Evolutionary conservation across 176 grass and related monocot genomes (phyloP).

Genomic region (Rhynchospora breviuscula): DNA sequence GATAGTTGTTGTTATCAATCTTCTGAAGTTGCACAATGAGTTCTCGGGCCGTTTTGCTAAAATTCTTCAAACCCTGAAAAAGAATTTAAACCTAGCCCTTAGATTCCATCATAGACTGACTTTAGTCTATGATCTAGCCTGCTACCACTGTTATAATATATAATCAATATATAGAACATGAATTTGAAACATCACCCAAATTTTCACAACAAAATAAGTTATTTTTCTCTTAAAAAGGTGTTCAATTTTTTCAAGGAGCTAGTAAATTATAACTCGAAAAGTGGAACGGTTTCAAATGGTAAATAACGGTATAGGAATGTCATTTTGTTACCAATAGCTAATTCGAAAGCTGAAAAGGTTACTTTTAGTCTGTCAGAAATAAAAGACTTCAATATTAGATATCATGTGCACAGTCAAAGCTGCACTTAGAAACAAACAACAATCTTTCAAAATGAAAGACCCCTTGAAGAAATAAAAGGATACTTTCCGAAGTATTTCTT

Average conservation of each 20-base stretch:
- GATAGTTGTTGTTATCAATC: slow-evolving; percentile 90
- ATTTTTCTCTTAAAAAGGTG: not conserved
- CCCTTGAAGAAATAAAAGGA: not conserved
- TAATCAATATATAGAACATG: not conserved
- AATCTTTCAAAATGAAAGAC: not conserved
- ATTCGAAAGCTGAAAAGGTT: not conserved
- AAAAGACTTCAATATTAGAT: not conserved
- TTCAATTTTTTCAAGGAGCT: not conserved
- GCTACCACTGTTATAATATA: not conserved
- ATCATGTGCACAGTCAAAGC: not conserved
- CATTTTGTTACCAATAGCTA: not conserved
- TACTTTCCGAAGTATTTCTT: not conserved
- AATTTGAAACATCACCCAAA: not conserved
- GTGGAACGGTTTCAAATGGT: not conserved
- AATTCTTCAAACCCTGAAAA: slow-evolving; percentile 88
- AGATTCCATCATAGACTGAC: not conserved
- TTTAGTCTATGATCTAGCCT: not conserved
- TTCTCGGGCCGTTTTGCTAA: slow-evolving; percentile 94
- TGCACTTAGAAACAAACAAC: not conserved
- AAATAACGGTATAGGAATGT: not conserved
- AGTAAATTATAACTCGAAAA: not conserved
- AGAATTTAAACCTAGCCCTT: not conserved
- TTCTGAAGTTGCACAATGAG: slow-evolving; percentile 81
- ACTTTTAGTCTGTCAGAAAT: not conserved
- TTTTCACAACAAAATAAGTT: not conserved